These are phyloP conservation scores for Diversispora epigaea DNA, from an alignment of 192 early-diverging fungal species.

Conservation along the genomic window DNA sequence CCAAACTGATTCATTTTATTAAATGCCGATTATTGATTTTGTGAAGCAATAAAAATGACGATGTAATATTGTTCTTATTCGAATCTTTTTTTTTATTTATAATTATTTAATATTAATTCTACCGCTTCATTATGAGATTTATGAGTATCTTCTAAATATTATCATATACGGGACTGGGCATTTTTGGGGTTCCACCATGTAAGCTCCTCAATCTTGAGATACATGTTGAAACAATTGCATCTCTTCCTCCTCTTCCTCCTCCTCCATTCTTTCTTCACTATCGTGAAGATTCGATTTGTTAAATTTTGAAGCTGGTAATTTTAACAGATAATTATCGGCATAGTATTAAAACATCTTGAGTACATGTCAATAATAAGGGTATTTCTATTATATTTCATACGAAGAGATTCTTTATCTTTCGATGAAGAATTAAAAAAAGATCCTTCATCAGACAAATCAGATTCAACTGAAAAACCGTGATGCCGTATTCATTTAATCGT, in stretches of 20 bases:
- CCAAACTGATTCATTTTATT: slow-evolving; percentile 59
- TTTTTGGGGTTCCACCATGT: slow-evolving; percentile 61
- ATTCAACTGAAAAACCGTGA: slow-evolving; percentile 88
- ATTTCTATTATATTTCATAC: slow-evolving; percentile 45
- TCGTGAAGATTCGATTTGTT: slow-evolving; percentile 45
- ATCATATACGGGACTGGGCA: slow-evolving; percentile 79
- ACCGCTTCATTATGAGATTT: slow-evolving; percentile 77
- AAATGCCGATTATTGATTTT: slow-evolving; percentile 80
- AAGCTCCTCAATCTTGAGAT: slow-evolving; percentile 87
- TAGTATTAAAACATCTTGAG: slow-evolving; percentile 71
- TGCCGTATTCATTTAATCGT: slow-evolving; percentile 62
- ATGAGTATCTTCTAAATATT: slow-evolving; percentile 80
- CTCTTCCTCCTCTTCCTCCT: background rate
- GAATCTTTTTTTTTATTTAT: slow-evolving; percentile 5
- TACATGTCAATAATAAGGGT: slow-evolving; percentile 68
- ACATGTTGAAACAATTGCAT: slow-evolving; percentile 89
- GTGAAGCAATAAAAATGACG: slow-evolving; percentile 86
- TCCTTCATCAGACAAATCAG: slow-evolving; percentile 66
- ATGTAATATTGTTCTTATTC: slow-evolving; percentile 45
- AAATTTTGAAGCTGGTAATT: slow-evolving; percentile 74
- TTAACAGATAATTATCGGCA: slow-evolving; percentile 75
- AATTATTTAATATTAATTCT: slow-evolving; percentile 61
- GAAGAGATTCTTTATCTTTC: slow-evolving; percentile 33
- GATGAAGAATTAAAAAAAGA: slow-evolving; percentile 33
- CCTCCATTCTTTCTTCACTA: background rate